phyloP scores from a whole-genome alignment of 352 stramenopile species.

The Phytophthora pisi region DNA sequence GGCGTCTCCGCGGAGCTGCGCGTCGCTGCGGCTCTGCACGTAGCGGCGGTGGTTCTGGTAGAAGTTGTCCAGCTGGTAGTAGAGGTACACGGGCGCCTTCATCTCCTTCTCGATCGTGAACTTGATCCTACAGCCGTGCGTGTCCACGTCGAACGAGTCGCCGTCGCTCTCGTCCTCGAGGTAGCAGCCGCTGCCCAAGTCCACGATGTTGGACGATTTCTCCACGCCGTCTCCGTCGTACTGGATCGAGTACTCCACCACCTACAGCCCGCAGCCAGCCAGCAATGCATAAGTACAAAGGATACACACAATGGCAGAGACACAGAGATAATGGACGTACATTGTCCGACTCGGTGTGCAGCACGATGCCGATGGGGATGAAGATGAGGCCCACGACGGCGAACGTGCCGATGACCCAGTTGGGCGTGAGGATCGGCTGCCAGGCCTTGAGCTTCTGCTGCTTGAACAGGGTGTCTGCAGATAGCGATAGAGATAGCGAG shows the following conservation, averaged over 20 bases:
- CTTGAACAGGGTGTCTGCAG: constrained; percentile 89
- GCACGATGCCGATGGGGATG: constrained; percentile 93
- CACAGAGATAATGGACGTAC: constrained; percentile 34
- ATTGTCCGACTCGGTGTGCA: constrained; percentile 88
- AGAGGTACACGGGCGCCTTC: constrained; percentile 95
- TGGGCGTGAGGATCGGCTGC: constrained; percentile 97
- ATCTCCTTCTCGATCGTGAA: constrained; percentile 94
- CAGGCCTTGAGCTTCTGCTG: constrained; percentile 93
- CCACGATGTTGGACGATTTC: constrained; percentile 62
- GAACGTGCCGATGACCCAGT: constrained; percentile 95
- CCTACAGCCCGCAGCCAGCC: constrained; percentile 36
- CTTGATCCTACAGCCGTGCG: constrained; percentile 77
- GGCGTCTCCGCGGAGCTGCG: constrained; percentile 86
- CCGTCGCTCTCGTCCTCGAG: constrained; percentile 63
- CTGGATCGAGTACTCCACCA: constrained; percentile 91
- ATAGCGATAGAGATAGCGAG: constrained; percentile 14
- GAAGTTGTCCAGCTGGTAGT: constrained; percentile 99
- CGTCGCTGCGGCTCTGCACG: constrained; percentile 89
- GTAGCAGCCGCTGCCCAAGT: constrained; percentile 65
- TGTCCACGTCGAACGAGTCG: constrained; percentile 65
- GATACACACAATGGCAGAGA: constrained; percentile 1
- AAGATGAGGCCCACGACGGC: constrained; percentile 94
- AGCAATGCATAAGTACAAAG: constrained; percentile 7
- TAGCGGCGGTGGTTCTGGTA: constrained; percentile 99
- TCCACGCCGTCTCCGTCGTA: constrained; percentile 81